Conservation (phyloP, 1,284 basidiomycete species). For the Boletus semigastroideus region DNA sequence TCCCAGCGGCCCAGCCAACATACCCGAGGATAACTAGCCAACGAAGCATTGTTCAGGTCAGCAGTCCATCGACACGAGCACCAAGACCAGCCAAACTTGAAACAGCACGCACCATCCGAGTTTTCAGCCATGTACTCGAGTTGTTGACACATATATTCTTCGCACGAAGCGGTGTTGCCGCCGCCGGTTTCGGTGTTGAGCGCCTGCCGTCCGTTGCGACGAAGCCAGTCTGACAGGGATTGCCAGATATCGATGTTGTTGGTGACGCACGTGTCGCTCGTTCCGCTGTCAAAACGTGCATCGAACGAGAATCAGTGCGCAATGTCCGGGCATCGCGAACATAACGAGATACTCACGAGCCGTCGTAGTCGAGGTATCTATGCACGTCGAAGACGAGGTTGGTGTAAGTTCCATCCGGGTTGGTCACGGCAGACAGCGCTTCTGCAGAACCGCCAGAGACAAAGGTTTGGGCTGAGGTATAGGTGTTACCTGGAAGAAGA, state of each 20-base stretch:
- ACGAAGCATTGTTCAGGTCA: neutral
- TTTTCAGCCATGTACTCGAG: constrained; percentile 27
- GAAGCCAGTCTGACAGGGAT: constrained; percentile 51
- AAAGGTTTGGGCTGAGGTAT: constrained; percentile 9
- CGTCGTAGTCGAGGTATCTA: constrained; percentile 14
- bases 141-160: constrained; percentile 45
- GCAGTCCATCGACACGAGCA: neutral
- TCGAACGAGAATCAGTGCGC: neutral
- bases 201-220: constrained; percentile 51
- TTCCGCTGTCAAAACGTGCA: neutral
- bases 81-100: neutral
- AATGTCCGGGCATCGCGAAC: neutral
- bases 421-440: constrained; percentile 45
- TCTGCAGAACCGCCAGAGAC: constrained; percentile 45
- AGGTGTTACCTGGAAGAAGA: constrained; percentile 13
- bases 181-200: constrained; percentile 66
- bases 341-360: constrained; percentile 8
- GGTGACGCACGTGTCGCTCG: constrained; percentile 1
- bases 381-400: constrained; percentile 16
- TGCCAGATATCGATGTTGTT: constrained; percentile 34
- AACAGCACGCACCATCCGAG: constrained; percentile 15
- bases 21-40: constrained; percentile 16
- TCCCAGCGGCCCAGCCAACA: constrained; percentile 12
- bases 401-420: constrained; percentile 11
- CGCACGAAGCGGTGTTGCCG: constrained; percentile 49